Evolutionary conservation across 805 yeast genomes (phyloP), one percentile per base, ranked within the genome.

Genomic region (Yarrowia osloensis): DNA sequence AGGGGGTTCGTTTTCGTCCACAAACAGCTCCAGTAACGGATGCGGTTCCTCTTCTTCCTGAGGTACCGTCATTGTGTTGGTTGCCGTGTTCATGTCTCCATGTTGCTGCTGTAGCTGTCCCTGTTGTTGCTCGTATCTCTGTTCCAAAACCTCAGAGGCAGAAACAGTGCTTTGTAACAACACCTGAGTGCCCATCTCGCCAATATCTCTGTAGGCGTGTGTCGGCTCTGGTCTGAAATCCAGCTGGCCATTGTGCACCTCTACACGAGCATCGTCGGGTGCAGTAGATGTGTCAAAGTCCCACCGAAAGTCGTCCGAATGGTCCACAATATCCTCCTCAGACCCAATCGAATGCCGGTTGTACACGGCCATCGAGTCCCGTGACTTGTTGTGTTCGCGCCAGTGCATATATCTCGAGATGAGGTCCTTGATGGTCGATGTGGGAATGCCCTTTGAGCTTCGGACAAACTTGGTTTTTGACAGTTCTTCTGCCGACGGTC

Each of bases 401-500:
- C 82, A 80, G 17, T 52, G 50, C 35, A 70, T 71, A 69, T 79
- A 80, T 40, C 80, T 67, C 2, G 89, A 82, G 6, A 95, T 86
- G 26, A 95, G 79, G 74, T 92, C 97, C 69, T 86, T 86, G 68
- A 95, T 77, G 0, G 84, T 77, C 2, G 82, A 62, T 0, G 91
- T 88, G 3, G 92, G 85, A 2, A 83, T 75, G 70, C 81, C 83
- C 70, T 85, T 86, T 74, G 89, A 86, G 52, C 81, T 75, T 70
- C 84, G 85, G 62, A 95, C 84, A 69, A 94, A 88, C 75, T 85
- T 89, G 62, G 92, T 84, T 73, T 88, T 90, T 67, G 86, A 77
- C 54, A 95, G 78, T 47, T 90, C 97, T 55, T 91, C 97, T 1
- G 98, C 98, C 50, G 85, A 80, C 0, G 94, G 89, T 71, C 99